Evolutionary conservation across 192 early-diverging fungal genomes (phyloP).

Genomic region (Jimgerdemannia lactiflua): DNA sequence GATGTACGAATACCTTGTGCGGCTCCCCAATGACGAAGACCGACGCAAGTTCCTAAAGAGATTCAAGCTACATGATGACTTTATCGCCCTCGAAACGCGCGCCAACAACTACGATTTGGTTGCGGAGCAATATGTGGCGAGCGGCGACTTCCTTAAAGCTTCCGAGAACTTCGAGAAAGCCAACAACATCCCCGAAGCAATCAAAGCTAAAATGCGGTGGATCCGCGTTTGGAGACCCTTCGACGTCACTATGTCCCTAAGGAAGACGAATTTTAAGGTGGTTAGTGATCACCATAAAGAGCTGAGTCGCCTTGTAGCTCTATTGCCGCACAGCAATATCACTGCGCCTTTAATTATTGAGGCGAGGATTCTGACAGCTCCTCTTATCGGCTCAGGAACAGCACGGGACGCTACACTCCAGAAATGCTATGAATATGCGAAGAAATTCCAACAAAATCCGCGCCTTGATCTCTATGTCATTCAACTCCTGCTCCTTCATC

Average conservation of each 20-base stretch:
- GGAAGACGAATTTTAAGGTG: too few species aligned
- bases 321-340: not conserved
- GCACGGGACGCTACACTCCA: not conserved
- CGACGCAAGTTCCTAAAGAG: not conserved
- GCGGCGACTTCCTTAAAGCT: not conserved
- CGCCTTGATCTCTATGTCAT: not conserved
- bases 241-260: not conserved
- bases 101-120: not conserved
- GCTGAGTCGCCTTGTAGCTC: not conserved
- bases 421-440: too few species aligned
- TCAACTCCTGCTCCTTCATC: not conserved
- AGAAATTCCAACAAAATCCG: not conserved
- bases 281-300: too few species aligned
- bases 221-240: not conserved
- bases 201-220: not conserved
- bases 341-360: not conserved
- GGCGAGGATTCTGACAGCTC: not conserved
- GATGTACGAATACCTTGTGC: not conserved
- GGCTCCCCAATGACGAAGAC: not conserved
- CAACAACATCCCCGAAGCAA: not conserved
- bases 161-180: not conserved
- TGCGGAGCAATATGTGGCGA: not conserved
- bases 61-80: not conserved
- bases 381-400: not conserved
- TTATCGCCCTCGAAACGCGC: not conserved